These are phyloP conservation scores for Backusella tuberculispora DNA, from an alignment of 192 early-diverging fungal species.

Conservation along the genomic window DNA sequence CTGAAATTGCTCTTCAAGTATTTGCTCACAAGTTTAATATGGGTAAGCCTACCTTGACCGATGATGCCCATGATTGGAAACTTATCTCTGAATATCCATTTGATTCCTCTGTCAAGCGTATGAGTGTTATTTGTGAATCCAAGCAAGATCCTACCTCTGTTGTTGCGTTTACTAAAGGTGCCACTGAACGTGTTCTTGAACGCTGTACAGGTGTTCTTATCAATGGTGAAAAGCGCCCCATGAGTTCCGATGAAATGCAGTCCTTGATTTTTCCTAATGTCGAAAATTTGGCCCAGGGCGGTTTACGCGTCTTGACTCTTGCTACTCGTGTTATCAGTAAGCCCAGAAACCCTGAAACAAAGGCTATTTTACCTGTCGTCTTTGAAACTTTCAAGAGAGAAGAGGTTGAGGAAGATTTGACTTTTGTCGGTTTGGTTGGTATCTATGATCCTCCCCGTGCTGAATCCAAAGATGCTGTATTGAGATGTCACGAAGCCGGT, in stretches of 20 bases:
- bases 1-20: conserved; percentile 87
- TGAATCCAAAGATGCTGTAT: conserved; percentile 68
- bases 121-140: conserved; percentile 80
- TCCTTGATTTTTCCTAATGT: conserved; percentile 60
- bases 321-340: conserved; percentile 54
- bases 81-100: conserved; percentile 71
- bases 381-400: conserved; percentile 52
- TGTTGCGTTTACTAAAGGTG: conserved; percentile 77
- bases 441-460: conserved; percentile 90
- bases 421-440: conserved; percentile 88
- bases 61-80: conserved; percentile 37
- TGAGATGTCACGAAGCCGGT: conserved; percentile 85
- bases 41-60: conserved; percentile 67
- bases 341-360: conserved; percentile 33
- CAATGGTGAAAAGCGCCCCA: conserved; percentile 36
- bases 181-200: conserved; percentile 84
- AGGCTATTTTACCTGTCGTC: conserved; percentile 23
- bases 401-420: conserved; percentile 69
- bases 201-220: conserved; percentile 64
- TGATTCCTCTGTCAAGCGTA: conserved; percentile 83
- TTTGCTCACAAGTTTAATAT: conserved; percentile 80
- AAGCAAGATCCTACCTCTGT: conserved; percentile 51
- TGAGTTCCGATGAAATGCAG: conserved; percentile 32
- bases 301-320: conserved; percentile 84
- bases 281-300: conserved; percentile 71